Conservation (phyloP, 139 green algal genomes). For the Desmodesmus armatus region DNA sequence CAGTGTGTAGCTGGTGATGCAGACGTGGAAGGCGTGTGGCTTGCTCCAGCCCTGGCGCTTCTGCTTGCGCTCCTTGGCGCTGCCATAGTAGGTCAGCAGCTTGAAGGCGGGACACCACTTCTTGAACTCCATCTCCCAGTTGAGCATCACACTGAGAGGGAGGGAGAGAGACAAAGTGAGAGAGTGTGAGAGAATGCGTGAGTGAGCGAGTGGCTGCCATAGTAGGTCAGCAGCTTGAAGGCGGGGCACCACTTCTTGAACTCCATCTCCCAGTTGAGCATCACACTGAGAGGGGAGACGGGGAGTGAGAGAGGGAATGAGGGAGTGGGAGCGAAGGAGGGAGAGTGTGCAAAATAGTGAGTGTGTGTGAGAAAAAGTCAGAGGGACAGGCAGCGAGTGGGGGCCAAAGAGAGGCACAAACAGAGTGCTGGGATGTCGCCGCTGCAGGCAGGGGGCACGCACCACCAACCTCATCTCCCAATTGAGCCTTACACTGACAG, state of each 20-base stretch:
- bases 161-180: background rate
- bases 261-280: constrained; percentile 99
- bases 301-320: no score
- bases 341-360: background rate
- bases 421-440: no score
- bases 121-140: constrained; percentile 99
- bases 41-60: constrained; percentile 99
- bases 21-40: constrained; percentile 98
- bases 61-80: constrained; percentile 89
- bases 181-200: background rate
- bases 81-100: constrained; percentile 98
- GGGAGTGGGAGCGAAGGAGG: background rate
- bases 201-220: background rate
- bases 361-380: no score
- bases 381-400: no score
- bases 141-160: constrained; percentile 92
- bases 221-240: constrained; percentile 98
- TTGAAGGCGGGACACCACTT: constrained; percentile 99
- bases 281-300: constrained; percentile 68
- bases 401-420: no score
- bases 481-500: no score
- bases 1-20: constrained; percentile 98
- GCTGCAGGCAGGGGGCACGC: no score
- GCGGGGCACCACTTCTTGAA: constrained; percentile 99
- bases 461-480: no score